Evolutionary conservation across 768 basidiomycete genomes (phyloP).

Genomic region (Chlorophyllum brunneum): DNA sequence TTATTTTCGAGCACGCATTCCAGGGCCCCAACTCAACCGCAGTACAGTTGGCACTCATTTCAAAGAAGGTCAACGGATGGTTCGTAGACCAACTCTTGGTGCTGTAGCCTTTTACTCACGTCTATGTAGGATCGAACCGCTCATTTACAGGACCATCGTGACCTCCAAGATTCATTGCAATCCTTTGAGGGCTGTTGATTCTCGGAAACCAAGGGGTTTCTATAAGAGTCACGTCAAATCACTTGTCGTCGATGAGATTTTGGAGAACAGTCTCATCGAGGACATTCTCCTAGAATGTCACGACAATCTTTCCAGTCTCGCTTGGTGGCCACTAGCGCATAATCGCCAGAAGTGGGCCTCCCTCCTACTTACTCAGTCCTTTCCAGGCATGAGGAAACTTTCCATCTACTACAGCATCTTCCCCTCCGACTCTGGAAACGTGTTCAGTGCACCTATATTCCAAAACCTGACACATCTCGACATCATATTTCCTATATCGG

Average conservation of each 20-base stretch:
- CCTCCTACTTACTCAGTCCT: neutral
- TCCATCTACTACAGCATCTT: neutral
- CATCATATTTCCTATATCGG: neutral
- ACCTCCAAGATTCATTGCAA: neutral
- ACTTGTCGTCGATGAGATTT: neutral
- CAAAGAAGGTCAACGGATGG: conserved; percentile 1
- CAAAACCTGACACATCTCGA: conserved; percentile 5
- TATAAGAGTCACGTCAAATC: conserved; percentile 1
- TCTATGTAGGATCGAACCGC: neutral
- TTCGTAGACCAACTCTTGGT: neutral
- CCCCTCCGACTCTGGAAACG: neutral
- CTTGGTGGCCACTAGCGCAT: neutral
- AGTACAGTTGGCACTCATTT: neutral
- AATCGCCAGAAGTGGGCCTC: neutral
- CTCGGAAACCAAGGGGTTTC: neutral
- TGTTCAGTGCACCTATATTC: neutral
- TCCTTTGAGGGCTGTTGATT: neutral
- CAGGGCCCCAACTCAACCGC: neutral
- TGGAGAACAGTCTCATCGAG: neutral
- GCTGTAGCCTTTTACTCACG: neutral
- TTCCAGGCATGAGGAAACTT: neutral
- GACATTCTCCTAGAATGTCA: neutral
- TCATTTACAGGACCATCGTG: neutral
- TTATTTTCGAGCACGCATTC: conserved; percentile 1
- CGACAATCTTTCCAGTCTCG: neutral